phyloP scores from a whole-genome alignment of 768 basidiomycete species.

The Brasilioporus rufonigricans region DNA sequence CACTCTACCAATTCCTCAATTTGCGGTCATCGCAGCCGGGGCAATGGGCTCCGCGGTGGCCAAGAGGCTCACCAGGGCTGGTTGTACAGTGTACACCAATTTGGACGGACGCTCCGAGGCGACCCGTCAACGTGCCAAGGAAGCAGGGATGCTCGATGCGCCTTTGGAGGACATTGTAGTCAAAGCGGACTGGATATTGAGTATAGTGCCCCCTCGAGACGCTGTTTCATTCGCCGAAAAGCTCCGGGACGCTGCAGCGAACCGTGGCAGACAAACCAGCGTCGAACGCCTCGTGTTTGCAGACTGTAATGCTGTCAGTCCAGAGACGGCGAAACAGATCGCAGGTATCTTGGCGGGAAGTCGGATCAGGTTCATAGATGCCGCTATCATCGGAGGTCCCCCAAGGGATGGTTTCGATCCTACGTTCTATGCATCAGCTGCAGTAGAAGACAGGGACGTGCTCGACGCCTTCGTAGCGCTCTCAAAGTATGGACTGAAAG shows the following conservation, averaged over 20 bases:
- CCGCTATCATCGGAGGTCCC: conserved; percentile 55
- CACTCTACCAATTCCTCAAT: conserved; percentile 15
- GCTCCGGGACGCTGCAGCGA: conserved; percentile 8
- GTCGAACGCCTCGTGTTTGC: conserved; percentile 37
- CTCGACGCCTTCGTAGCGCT: conserved; percentile 41
- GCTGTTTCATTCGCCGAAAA: conserved; percentile 44
- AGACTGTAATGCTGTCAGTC: conserved; percentile 60
- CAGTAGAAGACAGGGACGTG: conserved; percentile 27
- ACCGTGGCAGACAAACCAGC: background rate
- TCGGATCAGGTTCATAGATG: conserved; percentile 49
- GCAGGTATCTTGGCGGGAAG: conserved; percentile 41
- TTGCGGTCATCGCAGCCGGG: conserved; percentile 55
- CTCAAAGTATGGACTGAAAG: conserved; percentile 44
- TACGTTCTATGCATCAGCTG: conserved; percentile 53
- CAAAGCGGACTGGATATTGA: conserved; percentile 46
- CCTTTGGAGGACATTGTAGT: conserved; percentile 37
- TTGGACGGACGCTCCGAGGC: conserved; percentile 52
- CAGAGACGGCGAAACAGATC: conserved; percentile 47
- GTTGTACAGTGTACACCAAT: conserved; percentile 54
- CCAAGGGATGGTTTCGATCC: conserved; percentile 49
- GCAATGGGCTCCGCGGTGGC: conserved; percentile 61
- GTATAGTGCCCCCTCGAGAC: conserved; percentile 58
- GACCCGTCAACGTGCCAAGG: conserved; percentile 46
- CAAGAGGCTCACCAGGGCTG: conserved; percentile 42
- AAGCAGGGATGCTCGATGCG: conserved; percentile 49